Evolutionary conservation across 805 yeast species (phyloP), one percentile per base, ranked within the genome.

Genomic region (Candida maris): DNA sequence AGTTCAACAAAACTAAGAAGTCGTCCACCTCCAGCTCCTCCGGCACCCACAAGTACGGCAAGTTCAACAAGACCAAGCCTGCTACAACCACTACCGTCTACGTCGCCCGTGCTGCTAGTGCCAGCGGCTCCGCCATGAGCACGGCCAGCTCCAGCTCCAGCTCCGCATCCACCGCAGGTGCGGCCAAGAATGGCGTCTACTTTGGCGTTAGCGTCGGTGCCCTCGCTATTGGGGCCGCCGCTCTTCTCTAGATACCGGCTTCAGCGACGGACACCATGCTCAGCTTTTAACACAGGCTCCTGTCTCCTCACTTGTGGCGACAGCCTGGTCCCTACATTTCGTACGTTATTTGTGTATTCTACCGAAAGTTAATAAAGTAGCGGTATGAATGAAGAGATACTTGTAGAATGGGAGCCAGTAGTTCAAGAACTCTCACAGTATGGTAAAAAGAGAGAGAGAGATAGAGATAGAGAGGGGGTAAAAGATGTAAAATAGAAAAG

Each of bases 61-160:
- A 66, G 54, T 74, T 72, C 47, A 66, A 74, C 65, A 70, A 73
- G 62, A 71, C 75, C 32, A 58, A 62, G 32, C 42, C 56, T 17
- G 47, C 67, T 7, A 42, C 58, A 30, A 68, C 73, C 37, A 61
- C 67, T 45, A 64, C 68, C 27, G 61, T 58, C 12, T 62, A 43
- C 47, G 54, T 56, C 17, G 49, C 49, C 29, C 49, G 44, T 15
- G 38, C 34, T 5, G 26, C 38, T 28, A 25, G 28, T n/a, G 28
- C 10, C 14, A n/a, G n/a, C n/a, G 42, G 41, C 15, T 35, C 45
- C n/a, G n/a, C n/a, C n/a, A n/a, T n/a, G n/a, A 34, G 21, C 38
- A 28, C 46, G 27, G 22, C 46, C 29, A 41, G 42, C 39, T 30
- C 49, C 22, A 30, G 49, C 31, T 15, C 35, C 27, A 31, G 41